Evolutionary conservation across 345 rosid species (phyloP).

Genomic region (Microthlaspi erraticum): DNA sequence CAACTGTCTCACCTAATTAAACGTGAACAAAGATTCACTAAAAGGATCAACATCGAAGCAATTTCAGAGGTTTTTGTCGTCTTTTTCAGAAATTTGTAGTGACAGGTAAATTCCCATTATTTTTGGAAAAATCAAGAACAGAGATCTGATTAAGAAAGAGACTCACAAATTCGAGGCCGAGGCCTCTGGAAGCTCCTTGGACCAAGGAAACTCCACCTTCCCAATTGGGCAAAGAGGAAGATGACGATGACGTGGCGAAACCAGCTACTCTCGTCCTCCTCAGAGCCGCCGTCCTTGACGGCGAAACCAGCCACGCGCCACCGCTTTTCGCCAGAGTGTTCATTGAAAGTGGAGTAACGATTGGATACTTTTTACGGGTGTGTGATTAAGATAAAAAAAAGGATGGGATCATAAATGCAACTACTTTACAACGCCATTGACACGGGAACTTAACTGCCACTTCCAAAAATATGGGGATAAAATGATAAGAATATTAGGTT

Average conservation of each 20-base stretch:
- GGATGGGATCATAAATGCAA: slow-evolving; percentile 36
- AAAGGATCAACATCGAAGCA: not conserved
- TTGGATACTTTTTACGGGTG: not conserved
- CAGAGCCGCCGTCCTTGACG: slow-evolving; percentile 23
- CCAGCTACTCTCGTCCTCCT: slow-evolving; percentile 22
- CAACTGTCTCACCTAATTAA: slow-evolving; percentile 65
- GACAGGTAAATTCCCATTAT: not conserved
- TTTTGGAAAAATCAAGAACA: not conserved
- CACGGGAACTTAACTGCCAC: slow-evolving; percentile 33
- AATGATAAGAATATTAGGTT: no score
- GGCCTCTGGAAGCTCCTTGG: slow-evolving; percentile 95
- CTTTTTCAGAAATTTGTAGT: not conserved
- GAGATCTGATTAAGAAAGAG: not conserved
- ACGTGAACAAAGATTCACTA: not conserved
- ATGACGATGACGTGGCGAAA: slow-evolving; percentile 49
- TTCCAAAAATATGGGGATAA: slow-evolving; percentile 24
- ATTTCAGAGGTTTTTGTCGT: no score
- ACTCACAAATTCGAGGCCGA: slow-evolving; percentile 86
- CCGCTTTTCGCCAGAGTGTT: slow-evolving; percentile 34
- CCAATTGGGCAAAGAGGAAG: slow-evolving; percentile 49
- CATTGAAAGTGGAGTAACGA: slow-evolving; percentile 22
- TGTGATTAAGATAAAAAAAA: slow-evolving; percentile 19
- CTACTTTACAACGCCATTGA: slow-evolving; percentile 29
- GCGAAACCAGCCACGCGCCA: slow-evolving; percentile 30
- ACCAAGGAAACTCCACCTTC: slow-evolving; percentile 87